Evolutionary conservation across 352 stramenopile species (phyloP).

Genomic region (Phytophthora crassamura): DNA sequence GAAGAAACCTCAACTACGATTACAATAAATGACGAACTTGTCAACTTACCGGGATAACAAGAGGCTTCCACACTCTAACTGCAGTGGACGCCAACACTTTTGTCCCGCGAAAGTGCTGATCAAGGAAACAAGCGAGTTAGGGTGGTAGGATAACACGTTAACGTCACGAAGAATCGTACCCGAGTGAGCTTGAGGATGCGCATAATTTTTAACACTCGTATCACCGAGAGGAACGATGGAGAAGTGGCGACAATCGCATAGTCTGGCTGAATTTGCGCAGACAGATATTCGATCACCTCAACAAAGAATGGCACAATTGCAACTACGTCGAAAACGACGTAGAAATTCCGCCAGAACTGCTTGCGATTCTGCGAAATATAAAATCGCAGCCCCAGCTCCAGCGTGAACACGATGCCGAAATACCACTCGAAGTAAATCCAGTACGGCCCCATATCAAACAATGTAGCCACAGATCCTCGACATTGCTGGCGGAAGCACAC

Average conservation of each 20-base stretch:
- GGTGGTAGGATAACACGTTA: background rate
- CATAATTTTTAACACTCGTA: constrained; percentile 76
- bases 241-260: constrained; percentile 71
- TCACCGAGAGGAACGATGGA: constrained; percentile 69
- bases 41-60: constrained; percentile 66
- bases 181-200: constrained; percentile 77
- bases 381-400: constrained; percentile 68
- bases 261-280: constrained; percentile 38
- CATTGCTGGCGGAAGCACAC: constrained; percentile 71
- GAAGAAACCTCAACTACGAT: background rate
- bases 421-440: constrained; percentile 84
- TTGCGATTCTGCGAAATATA: constrained; percentile 47
- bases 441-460: constrained; percentile 71
- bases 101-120: constrained; percentile 69
- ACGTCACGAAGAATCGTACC: constrained; percentile 29
- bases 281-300: constrained; percentile 49
- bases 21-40: background rate
- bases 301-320: constrained; percentile 70
- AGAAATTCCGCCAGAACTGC: constrained; percentile 58
- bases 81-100: constrained; percentile 72
- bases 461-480: constrained; percentile 26
- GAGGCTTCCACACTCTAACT: constrained; percentile 56
- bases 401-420: constrained; percentile 63
- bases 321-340: constrained; percentile 74
- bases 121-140: background rate